These are phyloP conservation scores for Athelia sp. DNA, from an alignment of 1,284 basidiomycete species.

Conservation along the genomic window DNA sequence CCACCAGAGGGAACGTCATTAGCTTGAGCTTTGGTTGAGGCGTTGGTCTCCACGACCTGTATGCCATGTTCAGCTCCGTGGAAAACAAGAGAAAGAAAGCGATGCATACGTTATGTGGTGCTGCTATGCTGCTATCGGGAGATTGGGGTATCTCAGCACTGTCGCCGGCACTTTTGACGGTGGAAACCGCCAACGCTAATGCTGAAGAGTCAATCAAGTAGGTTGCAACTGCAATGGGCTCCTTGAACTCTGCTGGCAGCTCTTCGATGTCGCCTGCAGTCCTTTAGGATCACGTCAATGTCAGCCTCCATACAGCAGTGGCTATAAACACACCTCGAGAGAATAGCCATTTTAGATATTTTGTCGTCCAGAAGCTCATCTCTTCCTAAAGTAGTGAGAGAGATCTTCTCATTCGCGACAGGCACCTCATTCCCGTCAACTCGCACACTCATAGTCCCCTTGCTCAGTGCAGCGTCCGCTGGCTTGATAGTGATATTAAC, in stretches of 20 bases:
- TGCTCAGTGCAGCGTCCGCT: conserved; percentile 19
- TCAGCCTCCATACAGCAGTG: conserved; percentile 4
- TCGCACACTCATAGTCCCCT: conserved; percentile 28
- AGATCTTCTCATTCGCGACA: conserved; percentile 73
- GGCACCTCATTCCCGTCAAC: conserved; percentile 52
- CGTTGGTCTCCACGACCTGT: neutral
- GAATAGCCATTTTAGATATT: conserved; percentile 53
- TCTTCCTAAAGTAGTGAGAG: conserved; percentile 58
- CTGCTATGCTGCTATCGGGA: neutral
- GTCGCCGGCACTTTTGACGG: conserved; percentile 23
- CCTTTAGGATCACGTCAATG: conserved; percentile 16
- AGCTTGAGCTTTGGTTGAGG: neutral
- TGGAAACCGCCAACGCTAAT: conserved; percentile 17
- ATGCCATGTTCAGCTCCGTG: too few species aligned
- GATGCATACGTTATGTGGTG: neutral
- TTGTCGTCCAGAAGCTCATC: conserved; percentile 71
- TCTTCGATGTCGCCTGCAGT: conserved; percentile 44
- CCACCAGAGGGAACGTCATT: neutral
- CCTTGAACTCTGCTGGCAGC: conserved; percentile 56
- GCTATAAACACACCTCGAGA: conserved; percentile 46
- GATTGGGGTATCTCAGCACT: conserved; percentile 19
- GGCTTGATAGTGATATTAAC: conserved; percentile 58
- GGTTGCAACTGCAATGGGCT: conserved; percentile 60
- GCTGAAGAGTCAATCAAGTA: conserved; percentile 43
- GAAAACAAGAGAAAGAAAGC: too few species aligned